These are phyloP conservation scores for Trypanosoma lewisi DNA, from an alignment of 208 protist species.

Conservation along the genomic window DNA sequence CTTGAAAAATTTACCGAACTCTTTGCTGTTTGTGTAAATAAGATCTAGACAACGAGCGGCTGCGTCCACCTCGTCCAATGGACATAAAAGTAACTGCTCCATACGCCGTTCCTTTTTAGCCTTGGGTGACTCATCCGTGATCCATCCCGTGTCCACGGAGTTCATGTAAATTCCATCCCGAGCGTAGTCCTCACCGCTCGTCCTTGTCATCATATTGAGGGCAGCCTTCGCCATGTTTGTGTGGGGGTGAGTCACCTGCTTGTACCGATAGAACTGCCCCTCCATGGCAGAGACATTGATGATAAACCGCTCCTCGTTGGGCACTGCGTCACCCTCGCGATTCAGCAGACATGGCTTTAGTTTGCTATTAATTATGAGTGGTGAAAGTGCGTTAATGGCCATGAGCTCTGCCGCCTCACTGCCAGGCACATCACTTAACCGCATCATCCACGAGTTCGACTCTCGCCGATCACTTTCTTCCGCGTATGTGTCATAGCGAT, in stretches of 20 bases:
- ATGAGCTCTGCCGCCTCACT: slow-evolving; percentile 94
- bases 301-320: slow-evolving; percentile 86
- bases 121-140: slow-evolving; percentile 95
- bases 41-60: slow-evolving; percentile 95
- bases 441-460: slow-evolving; percentile 91
- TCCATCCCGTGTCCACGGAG: slow-evolving; percentile 97
- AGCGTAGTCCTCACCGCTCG: slow-evolving; percentile 89
- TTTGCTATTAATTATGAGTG: slow-evolving; percentile 93
- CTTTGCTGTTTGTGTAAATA: slow-evolving; percentile 82
- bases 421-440: slow-evolving; percentile 88
- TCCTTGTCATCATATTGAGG: slow-evolving; percentile 99
- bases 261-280: slow-evolving; percentile 93
- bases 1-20: slow-evolving; percentile 89
- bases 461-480: slow-evolving; percentile 86
- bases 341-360: slow-evolving; percentile 87
- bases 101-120: slow-evolving; percentile 78
- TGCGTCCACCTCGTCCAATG: slow-evolving; percentile 95
- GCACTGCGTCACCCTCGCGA: slow-evolving; percentile 51
- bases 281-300: slow-evolving; percentile 99
- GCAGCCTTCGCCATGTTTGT: slow-evolving; percentile 99
- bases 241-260: slow-evolving; percentile 95
- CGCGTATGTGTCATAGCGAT: slow-evolving; percentile 88
- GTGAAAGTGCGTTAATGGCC: slow-evolving; percentile 96
- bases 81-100: slow-evolving; percentile 66
- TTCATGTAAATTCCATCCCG: slow-evolving; percentile 96